Evolutionary conservation across 805 yeast species (phyloP), one percentile per base, ranked within the genome.

Genomic region (Monosporozyma yasuniensis): DNA sequence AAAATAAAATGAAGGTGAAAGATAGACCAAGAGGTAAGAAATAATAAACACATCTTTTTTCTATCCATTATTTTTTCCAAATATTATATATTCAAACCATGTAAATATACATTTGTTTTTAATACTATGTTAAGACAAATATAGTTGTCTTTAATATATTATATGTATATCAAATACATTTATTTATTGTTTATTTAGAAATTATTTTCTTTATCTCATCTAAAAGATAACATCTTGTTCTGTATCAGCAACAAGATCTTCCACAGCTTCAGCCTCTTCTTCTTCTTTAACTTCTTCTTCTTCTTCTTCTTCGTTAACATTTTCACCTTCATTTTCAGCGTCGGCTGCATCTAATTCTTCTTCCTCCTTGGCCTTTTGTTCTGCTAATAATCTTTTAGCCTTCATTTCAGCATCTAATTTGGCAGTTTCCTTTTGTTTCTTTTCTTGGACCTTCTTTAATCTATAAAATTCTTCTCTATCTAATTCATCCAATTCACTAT

Each of bases 381-480:
- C 61, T 46, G 63, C 61, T 54, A 58, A 30, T 30, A 52, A 51
- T 23, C 48, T 52, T 37, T 54, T 56, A 21, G 52, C 55, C 50
- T 65, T 69, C 59, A 65, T 53, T 51, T 78, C 85, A 19, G 74
- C 76, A 55, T 83, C 93, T 23, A 75, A 74, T 21, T 75, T 77
- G 3, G 87, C 89, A 19, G 76, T 77, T 48, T 86, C 91, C 51
- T 80, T 77, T 70, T 88, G 95, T 69, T 89, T 89, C 82, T 87
- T 88, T 64, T 87, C 95, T 69, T 89, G 96, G 48, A 91, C 96
- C 70, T 91, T 91, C 75, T 93, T 93, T 73, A 91, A 79, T 62
- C 99, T 78, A 73, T 90, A 93, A 66, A 91, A 91, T 71, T 91
- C 99, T 72, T 91, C 99, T 78, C 99, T 85, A 67, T 93, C 98